Evolutionary conservation across 768 basidiomycete species (phyloP), one percentile per base, ranked within the genome.

Genomic region (Hypholoma sublateritium): DNA sequence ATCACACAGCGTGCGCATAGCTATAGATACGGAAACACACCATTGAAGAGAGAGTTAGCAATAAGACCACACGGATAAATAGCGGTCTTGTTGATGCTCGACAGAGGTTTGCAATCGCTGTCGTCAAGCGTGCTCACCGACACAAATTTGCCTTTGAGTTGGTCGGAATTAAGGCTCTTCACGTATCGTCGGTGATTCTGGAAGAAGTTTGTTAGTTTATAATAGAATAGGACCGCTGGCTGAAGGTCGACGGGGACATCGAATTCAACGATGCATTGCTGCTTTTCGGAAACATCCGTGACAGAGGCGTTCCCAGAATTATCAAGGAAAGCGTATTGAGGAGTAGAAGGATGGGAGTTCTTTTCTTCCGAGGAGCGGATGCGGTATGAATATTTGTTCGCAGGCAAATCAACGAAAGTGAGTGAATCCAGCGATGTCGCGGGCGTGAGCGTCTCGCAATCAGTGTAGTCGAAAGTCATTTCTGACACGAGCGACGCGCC

Each of bases 131-230:
- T 69, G 21, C 53, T 65, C 14, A 70, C 50, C 48, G 74, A 80
- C 42, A 85, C 83, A 50, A 70, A 71, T 34, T 88, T 76, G 44
- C 97, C 97, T 69, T 85, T 84, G 53, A 99, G 81, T 70, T 99
- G 97, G 62, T 88, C 78, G 12, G 88, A 80, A 67, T 95, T 84
- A 42, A 92, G 74, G 69, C 92, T 95, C 77, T 95, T 90, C 54
- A 98, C 97, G 68, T 98, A 99, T 68, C 97, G 85, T 34, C 97
- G 88, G 70, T 99, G 97, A 72, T 99, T 99, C 80, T 99, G 96
- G 76, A 85, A 98, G 76, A 95, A 96, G 76, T 95, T 95, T 47
- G 91, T 93, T 69, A 93, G 82, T 74, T 93, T 94, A 83, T 98
- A 99, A 78, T 99, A 99, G 62, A 98, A 78, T 65, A 99, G 85